phyloP scores from a whole-genome alignment of 257 asterid genomes.

The Euphrasia confusa region DNA sequence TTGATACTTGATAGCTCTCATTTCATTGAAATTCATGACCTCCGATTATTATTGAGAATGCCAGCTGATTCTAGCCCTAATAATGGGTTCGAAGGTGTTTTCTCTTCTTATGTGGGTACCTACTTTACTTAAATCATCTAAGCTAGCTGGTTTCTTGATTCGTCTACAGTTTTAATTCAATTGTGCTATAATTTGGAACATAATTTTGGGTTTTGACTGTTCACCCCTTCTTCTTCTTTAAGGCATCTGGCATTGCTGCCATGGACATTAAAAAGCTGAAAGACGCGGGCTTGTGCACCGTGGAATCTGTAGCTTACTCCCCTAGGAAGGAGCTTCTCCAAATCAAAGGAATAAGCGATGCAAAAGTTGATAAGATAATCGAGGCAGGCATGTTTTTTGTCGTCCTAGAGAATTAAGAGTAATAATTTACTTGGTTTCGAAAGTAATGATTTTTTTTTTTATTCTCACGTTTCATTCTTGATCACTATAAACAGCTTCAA shows the following conservation, averaged over 20 bases:
- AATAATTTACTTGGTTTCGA: slow-evolving; percentile 29
- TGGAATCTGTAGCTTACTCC: slow-evolving; percentile 82
- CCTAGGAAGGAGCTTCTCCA: slow-evolving; percentile 94
- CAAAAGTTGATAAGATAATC: slow-evolving; percentile 93
- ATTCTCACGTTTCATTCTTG: not conserved
- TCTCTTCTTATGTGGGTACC: too few relatives aligned
- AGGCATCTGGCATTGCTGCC: slow-evolving; percentile 88
- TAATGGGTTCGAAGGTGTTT: too few relatives aligned
- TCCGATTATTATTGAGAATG: too few relatives aligned
- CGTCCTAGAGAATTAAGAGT: slow-evolving; percentile 65
- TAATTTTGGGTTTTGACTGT: too few relatives aligned
- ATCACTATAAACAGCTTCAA: slow-evolving; percentile 66
- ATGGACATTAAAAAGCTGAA: slow-evolving; percentile 89
- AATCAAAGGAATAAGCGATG: slow-evolving; percentile 95
- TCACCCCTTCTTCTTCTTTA: not conserved
- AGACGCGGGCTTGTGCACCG: slow-evolving; percentile 92
- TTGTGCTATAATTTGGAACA: too few relatives aligned
- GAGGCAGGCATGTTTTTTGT: slow-evolving; percentile 77
- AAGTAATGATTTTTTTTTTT: not conserved
- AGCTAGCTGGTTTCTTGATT: too few relatives aligned
- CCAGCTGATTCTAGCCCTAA: too few relatives aligned
- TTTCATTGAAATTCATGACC: too few relatives aligned
- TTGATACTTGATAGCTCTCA: too few relatives aligned
- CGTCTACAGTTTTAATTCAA: too few relatives aligned
- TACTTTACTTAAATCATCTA: too few relatives aligned